A percentile compares a stretch with the other conserved stretches of the same genome.
Evolutionary conservation across 2,329 filamentous ascomycete genomes (phyloP).

Genomic region (Neonectria sp.): DNA sequence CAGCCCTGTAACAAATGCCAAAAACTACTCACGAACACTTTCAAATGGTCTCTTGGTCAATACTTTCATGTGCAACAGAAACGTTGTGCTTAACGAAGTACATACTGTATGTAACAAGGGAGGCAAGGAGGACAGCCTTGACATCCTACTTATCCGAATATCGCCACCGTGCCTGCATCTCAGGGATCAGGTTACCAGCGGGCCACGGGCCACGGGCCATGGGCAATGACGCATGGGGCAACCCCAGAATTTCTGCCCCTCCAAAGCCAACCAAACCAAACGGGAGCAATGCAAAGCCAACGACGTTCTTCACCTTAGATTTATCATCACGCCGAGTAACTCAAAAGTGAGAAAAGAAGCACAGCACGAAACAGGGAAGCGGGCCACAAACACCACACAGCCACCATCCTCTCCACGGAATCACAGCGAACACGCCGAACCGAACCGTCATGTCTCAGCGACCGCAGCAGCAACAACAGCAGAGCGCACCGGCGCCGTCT

Average conservation of each 20-base stretch:
- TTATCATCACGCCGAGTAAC: slow-evolving; percentile 21
- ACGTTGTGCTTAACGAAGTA: not conserved
- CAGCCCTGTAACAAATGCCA: slow-evolving; percentile 16
- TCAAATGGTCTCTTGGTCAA: not conserved
- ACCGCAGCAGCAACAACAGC: slow-evolving; percentile 43
- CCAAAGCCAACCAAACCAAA: slow-evolving; percentile 13
- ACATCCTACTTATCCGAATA: not conserved
- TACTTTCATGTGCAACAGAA: not conserved
- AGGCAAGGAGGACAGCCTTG: not conserved
- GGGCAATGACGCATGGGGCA: slow-evolving; percentile 27
- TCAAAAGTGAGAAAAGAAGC: not conserved
- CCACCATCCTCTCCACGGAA: not conserved
- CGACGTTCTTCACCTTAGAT: slow-evolving; percentile 14
- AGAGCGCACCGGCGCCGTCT: slow-evolving; percentile 49
- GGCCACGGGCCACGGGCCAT: not conserved
- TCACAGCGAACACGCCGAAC: slow-evolving; percentile 7
- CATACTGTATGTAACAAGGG: not conserved
- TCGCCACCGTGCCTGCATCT: slow-evolving; percentile 14
- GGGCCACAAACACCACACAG: not conserved
- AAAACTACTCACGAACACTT: slow-evolving; percentile 8
- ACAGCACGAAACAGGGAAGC: not conserved
- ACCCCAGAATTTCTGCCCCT: slow-evolving; percentile 39
- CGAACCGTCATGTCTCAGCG: slow-evolving; percentile 50
- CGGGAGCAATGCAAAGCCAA: slow-evolving; percentile 1
- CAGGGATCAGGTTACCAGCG: slow-evolving; percentile 11